Base-by-base conservation (phyloP, 2,329 filamentous ascomycete genomes). In the Trichoderma polysporum region DNA sequence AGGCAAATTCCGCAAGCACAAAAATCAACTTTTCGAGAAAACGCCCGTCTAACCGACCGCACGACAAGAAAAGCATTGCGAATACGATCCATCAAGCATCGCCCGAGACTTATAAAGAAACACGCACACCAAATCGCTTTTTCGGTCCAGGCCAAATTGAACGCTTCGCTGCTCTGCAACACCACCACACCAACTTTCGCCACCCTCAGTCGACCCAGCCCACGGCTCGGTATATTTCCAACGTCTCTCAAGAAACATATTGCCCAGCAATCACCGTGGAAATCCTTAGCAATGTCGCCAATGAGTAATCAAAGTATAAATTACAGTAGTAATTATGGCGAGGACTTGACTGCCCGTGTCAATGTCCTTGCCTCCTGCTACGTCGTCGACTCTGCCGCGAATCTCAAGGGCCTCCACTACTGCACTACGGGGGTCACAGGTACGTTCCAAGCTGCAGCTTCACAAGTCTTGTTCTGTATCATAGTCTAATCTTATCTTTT, bases 301-400 rank as follows among this genome's bases (percentile, higher is more conserved):
- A 91, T 92, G 88, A 91, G 88, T 85, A 84, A 86, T 79, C 85
- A 86, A 80, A 87, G 82, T 82, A 85, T 83, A 83, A 88, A 83
- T 84, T 86, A 85, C 85, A 88, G 86, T 87, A 91, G 86, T 89
- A 91, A 88, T 91, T 91, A 89, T 86, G 86, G 88, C 85, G 87
- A 87, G 84, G 85, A 81, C 82, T 82, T 83, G 80, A 83, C 79
- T 81, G 85, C 86, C 75, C 83, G 84, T 80, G 85, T 88, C 83
- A 91, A 91, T 79, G 89, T 95, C 81, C 90, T 94, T 83, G 93
- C 94, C 82, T 94, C 90, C 80, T 96, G 93, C 87, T 97, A 97
- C 83, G 84, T 91, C 75, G 92, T 94, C 80, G 89, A 94, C 81
- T 83, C 83, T 76, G 86, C 89, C 74, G 85, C 88, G 79, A 86